Evolutionary conservation across 306 rosid species (phyloP).

Genomic region (Senna siamea): DNA sequence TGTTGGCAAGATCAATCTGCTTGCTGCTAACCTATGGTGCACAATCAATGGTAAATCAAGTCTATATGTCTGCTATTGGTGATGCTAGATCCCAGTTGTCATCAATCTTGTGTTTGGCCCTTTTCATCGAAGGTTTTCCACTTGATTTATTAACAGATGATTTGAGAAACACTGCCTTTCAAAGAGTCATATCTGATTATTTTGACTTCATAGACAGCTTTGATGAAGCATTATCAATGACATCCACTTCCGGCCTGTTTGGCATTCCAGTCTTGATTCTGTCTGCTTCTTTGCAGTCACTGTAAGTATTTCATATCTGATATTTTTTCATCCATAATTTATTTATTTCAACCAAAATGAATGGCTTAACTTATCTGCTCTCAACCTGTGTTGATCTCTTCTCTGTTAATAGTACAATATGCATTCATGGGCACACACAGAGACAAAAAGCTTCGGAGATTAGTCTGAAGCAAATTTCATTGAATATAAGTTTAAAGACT

Average conservation of each 20-base stretch:
- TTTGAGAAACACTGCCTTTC: conserved; percentile 54
- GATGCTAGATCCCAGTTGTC: conserved; percentile 61
- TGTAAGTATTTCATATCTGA: conserved; percentile 57
- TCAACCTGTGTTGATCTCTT: conserved; percentile 26
- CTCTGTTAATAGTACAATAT: conserved; percentile 26
- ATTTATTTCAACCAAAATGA: conserved; percentile 10
- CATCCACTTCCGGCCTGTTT: conserved; percentile 45
- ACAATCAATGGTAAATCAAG: conserved; percentile 59
- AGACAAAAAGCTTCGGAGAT: not conserved
- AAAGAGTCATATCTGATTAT: conserved; percentile 64
- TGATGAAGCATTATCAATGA: conserved; percentile 52
- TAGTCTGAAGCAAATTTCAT: conserved; percentile 15
- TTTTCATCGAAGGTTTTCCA: conserved; percentile 82
- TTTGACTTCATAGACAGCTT: conserved; percentile 61
- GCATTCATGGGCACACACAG: not conserved
- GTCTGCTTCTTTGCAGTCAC: conserved; percentile 70
- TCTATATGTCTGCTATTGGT: conserved; percentile 55
- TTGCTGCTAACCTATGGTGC: conserved; percentile 64
- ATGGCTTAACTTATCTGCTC: not conserved
- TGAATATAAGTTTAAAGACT: conserved; percentile 1
- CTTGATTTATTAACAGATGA: conserved; percentile 67
- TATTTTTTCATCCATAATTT: conserved; percentile 7
- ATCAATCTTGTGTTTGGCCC: conserved; percentile 55
- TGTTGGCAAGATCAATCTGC: conserved; percentile 75
- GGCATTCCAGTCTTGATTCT: conserved; percentile 76